phyloP scores from a whole-genome alignment of 805 yeast species.

The Yueomyces sinensis region DNA sequence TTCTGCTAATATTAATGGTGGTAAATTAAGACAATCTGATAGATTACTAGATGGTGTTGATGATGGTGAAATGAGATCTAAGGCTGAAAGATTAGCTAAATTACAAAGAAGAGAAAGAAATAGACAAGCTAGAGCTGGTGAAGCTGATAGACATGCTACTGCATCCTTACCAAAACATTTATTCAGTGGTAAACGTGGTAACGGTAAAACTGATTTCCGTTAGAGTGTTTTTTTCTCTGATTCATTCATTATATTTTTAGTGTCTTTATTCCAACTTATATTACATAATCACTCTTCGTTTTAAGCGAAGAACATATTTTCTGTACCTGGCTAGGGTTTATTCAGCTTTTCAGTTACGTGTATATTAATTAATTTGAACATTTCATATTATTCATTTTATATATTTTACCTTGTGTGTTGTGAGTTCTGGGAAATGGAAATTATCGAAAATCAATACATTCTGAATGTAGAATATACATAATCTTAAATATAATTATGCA shows the following conservation, averaged over 20 bases:
- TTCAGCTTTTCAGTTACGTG: background rate
- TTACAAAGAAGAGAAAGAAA: conserved; percentile 88
- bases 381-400: no score
- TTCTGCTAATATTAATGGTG: conserved; percentile 25
- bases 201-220: conserved; percentile 86
- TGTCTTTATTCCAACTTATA: background rate
- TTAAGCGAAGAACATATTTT: background rate
- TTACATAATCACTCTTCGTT: background rate
- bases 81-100: conserved; percentile 79
- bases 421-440: no score
- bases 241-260: background rate
- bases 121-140: conserved; percentile 86
- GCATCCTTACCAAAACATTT: conserved; percentile 86
- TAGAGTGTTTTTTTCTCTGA: conserved; percentile 16
- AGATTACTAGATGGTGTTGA: conserved; percentile 77
- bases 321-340: background rate
- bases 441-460: no score
- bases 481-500: no score
- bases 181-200: conserved; percentile 93
- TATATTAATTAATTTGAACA: no score
- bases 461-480: no score
- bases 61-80: conserved; percentile 67
- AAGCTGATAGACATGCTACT: conserved; percentile 83
- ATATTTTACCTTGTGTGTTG: no score
- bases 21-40: conserved; percentile 47